Base-by-base conservation (phyloP, 352 stramenopile species). In the Globisporangium uncinulatum region DNA sequence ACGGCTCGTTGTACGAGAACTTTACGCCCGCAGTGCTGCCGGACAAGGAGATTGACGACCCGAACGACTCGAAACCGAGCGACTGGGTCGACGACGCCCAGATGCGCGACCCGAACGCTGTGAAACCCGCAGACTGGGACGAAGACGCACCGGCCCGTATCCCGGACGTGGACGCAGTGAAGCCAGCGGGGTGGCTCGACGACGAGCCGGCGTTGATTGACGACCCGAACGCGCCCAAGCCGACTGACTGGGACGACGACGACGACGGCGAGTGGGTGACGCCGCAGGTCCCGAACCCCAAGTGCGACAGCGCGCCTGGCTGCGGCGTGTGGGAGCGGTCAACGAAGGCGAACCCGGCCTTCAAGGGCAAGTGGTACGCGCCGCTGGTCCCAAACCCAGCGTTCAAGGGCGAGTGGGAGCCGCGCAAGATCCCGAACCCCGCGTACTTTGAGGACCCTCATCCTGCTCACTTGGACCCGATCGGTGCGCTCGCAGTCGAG, bases 211-310 rank as follows among this genome's bases (percentile, higher is more conserved):
- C 69, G 0, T 69, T 89, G 65, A 94, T 98, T 32, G 56, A 81
- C 45, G 92, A 98, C 51, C 85, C 90, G 13, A 58, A 66, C 21
- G 79, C 90, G 19, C 29, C 60, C 2, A 95, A 96, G 56, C 93
- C 93, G 1, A 83, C 96, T 51, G 93, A 98, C 69, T 98, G 93
- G 93, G 92, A 98, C 45, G 93, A 98, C 52, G 88, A 96, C 54
- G 79, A 97, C 48, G 91, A 98, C 39, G 92, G 92, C 17, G 82
- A 97, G 31, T 98, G 86, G 71, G 71, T 98, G 24, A 62, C 87
- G 8, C 89, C 86, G n/a, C 68, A 90, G 70, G 83, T 98, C 34
- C 60, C 74, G 1, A 98, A 98, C 69, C 90, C 92, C 0, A 89
- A 89, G 59, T 98, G 92, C 51, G 75, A 77, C 1, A 50, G 69